A percentile compares a stretch with the other conserved stretches of the same genome.
These are phyloP conservation scores for Ceratobasidium sp. DNA, from an alignment of 1,284 basidiomycete species.

Conservation along the genomic window DNA sequence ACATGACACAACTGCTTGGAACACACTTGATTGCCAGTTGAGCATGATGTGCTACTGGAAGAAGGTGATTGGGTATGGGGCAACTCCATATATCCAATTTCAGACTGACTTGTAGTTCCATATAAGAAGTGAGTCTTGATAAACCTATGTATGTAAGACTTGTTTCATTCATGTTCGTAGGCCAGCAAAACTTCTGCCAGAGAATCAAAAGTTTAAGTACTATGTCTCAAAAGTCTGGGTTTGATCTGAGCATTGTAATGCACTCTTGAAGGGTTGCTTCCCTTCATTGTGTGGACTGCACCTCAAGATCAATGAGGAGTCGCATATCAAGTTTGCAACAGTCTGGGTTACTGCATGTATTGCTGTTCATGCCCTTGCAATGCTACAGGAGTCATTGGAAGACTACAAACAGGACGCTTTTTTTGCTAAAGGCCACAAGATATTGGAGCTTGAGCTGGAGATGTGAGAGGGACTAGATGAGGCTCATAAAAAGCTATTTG, in stretches of 20 bases:
- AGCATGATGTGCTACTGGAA: slow-evolving; percentile 53
- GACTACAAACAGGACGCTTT: no score
- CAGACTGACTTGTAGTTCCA: slow-evolving; percentile 51
- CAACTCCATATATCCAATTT: slow-evolving; percentile 58
- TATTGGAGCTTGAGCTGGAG: no score
- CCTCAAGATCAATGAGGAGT: slow-evolving; percentile 50
- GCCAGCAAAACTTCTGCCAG: slow-evolving; percentile 52
- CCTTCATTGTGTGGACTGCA: slow-evolving; percentile 55
- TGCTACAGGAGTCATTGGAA: no score
- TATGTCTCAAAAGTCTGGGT: slow-evolving; percentile 55
- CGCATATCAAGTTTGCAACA: background rate
- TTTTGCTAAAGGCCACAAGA: no score
- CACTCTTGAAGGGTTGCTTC: slow-evolving; percentile 57
- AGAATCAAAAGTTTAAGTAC: slow-evolving; percentile 56
- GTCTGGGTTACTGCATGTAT: background rate
- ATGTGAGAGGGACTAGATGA: no score
- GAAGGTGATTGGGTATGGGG: slow-evolving; percentile 57
- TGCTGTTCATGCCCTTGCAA: no score
- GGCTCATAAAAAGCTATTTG: no score
- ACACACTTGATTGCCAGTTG: slow-evolving; percentile 52
- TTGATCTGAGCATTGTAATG: slow-evolving; percentile 58
- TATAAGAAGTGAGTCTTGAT: slow-evolving; percentile 51
- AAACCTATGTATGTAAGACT: no score
- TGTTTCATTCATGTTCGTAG: slow-evolving; percentile 45
- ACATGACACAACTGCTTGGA: slow-evolving; percentile 57